Evolutionary conservation across 306 rosid genomes (phyloP), one percentile per base, ranked within the genome.

Genomic region (Psophocarpus tetragonolobus): DNA sequence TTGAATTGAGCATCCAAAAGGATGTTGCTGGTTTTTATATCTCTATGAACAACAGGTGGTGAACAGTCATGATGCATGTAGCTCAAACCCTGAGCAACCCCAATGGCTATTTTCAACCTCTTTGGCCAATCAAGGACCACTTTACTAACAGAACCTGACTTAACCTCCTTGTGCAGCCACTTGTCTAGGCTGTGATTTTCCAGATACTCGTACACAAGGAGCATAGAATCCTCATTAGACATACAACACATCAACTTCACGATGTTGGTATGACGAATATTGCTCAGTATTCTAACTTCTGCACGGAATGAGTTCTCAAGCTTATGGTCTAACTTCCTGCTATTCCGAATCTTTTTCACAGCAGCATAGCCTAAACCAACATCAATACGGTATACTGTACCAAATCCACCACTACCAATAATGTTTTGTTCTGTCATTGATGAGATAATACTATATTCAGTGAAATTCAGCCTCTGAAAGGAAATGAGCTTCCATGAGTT

Each of bases 41-140:
- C 85, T 81, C 85, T 64, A 61, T 81, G 85, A 81, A 81, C 73
- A 68, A 81, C 26, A 36, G 85, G 85, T 20, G 76, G 77, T 5
- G 81, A 81, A 45, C 85, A 81, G 3, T 81, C 85, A 20, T 81
- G 75, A 30, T 81, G 85, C 85, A 81, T 81, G 67, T 81, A 81
- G 77, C 77, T 58, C 68, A 81, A 75, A 27, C 85, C 85, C 68
- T 81, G 85, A 14, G 85, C 85, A 68, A 78, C 29, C 15, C 81
- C 85, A 33, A 81, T 81, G 29, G 85, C 85, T 68, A 81, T 75
- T 35, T 75, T 58, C 85, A 81, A 60, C 68, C 85, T 81, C 73
- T 14, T 81, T 6, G 85, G 85, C 85, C 85, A 81, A 74, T 75
- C 85, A 58, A 81, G 51, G 9, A 36, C 67, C 24, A n/a, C 29